Base-by-base conservation (phyloP, 192 early-diverging fungal species). In the Backusella sp. region DNA sequence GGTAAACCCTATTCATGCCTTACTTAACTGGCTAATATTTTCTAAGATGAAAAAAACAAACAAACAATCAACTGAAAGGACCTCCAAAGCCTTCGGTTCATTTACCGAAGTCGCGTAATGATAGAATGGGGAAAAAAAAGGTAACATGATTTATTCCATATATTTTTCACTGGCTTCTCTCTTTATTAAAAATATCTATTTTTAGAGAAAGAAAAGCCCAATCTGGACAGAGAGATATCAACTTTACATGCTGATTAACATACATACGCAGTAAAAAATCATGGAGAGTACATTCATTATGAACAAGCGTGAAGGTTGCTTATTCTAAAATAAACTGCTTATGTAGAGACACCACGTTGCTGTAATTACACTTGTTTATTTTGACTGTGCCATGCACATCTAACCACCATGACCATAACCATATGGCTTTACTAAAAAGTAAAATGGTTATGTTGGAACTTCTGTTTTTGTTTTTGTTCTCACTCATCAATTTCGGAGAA, bases 111-210 rank as follows among this genome's bases (percentile, higher is more conserved):
- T 62, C 23, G 23, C 23, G 9, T 62, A 28, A 21, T 56, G 19
- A 56, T 56, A 8, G 53, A 56, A 23, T 23, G 21, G 6, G 49
- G n/a, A 1, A 53, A 53, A 53, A 62, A 62, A 62, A 28, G 26
- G 26, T 62, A 62, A 62, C 56, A 62, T 62, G 56, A 62, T 28
- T 26, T 28, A 8, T 62, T 28, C 56, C 56, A 62, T 62, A 21
- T 62, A 8, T 26, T 59, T 26, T 59, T 59, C 46, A 49, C 46
- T 49, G 46, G 46, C 46, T n/a, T 26, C 12, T 59, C 12, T 23
- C 23, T 59, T 26, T 59, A 59, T 62, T 62, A 62, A 62, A 62
- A 62, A 26, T 62, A 62, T 14, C 56, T 62, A 62, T 62, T 62
- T 62, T 62, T 62, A 62, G 56, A 15, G 56, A 14, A 26, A 12